These are phyloP conservation scores for Oryza coarctata DNA, from an alignment of 176 grass and related monocot species.

Conservation along the genomic window DNA sequence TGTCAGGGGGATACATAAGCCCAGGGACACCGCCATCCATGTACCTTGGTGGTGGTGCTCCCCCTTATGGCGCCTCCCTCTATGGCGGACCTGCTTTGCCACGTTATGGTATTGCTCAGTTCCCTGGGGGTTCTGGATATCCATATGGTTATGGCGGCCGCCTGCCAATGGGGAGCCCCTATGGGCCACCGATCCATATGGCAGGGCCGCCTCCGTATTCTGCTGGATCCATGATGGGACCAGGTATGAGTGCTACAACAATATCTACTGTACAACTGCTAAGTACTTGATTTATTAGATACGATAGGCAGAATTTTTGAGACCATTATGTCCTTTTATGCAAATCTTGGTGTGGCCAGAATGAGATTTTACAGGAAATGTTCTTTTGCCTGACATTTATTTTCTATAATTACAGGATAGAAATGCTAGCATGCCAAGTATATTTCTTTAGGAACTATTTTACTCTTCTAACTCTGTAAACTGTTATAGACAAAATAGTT, in stretches of 20 bases:
- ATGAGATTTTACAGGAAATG: background rate
- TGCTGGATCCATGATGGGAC: conserved; percentile 57
- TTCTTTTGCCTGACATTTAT: background rate
- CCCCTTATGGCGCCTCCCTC: conserved; percentile 57
- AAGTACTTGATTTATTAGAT: background rate
- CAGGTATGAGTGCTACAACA: conserved; percentile 44
- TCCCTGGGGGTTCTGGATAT: conserved; percentile 66
- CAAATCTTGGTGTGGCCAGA: background rate
- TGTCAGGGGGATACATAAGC: conserved; percentile 55
- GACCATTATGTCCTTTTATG: background rate
- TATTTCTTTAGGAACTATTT: background rate
- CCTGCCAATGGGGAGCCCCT: conserved; percentile 68
- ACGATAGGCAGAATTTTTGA: background rate
- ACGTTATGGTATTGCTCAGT: conserved; percentile 59
- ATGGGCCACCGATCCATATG: conserved; percentile 59
- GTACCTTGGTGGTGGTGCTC: conserved; percentile 52
- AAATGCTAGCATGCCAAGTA: background rate
- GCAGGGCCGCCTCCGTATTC: conserved; percentile 58
- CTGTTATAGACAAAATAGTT: background rate
- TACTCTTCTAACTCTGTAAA: background rate
- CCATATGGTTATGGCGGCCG: conserved; percentile 65
- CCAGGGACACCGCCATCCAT: conserved; percentile 61
- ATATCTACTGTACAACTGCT: background rate
- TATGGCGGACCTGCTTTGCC: conserved; percentile 56
- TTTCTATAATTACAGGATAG: background rate